Base-by-base conservation (phyloP, 2,329 filamentous ascomycete genomes). In the Teratosphaeria gauchensis region DNA sequence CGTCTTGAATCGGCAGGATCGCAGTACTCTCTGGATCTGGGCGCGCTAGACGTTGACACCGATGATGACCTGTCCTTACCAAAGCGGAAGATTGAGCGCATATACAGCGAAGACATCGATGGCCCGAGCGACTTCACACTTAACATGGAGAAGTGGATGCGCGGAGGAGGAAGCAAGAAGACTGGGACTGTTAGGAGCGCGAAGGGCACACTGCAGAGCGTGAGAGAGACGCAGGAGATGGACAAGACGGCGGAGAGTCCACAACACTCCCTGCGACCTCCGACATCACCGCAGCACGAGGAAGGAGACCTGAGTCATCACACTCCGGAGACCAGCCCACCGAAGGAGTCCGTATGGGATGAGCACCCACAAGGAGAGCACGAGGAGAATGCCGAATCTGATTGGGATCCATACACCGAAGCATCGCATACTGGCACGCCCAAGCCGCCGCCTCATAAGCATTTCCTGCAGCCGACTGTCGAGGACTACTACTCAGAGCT, bases 121-220 rank as follows among this genome's bases (percentile, higher is more conserved):
- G 72, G 71, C 7, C 72, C 72, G 1, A 71, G 67, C 59, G 71
- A 73, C 62, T 73, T 73, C 52, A 73, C 72, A 7, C 62, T 69
- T 46, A 71, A 73, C 63, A 68, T 73, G 65, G 68, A 66, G 31
- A 63, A 66, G 57, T 73, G 67, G 66, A 71, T 72, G 64, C 58
- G 59, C 30, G 66, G 68, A 28, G 57, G 59, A 19, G 66, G 63
- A 8, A 62, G 58, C 28, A n/a, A 60, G 35, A 55, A 55, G 35
- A 65, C 62, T 28, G 61, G 63, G 33, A 63, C 64, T 2, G 38
- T 61, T 21, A 59, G 54, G 31, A 57, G 61, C n/a, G 55, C 53
- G 21, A 59, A 55, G 21, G 51, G 46, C 35, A 31, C 21, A n/a
- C 8, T 59, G 42, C 54, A 58, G 30, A 59, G 53, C 57, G 57